Base-by-base conservation (phyloP, 441 rosid genomes). In the Aquilaria agallochum region DNA sequence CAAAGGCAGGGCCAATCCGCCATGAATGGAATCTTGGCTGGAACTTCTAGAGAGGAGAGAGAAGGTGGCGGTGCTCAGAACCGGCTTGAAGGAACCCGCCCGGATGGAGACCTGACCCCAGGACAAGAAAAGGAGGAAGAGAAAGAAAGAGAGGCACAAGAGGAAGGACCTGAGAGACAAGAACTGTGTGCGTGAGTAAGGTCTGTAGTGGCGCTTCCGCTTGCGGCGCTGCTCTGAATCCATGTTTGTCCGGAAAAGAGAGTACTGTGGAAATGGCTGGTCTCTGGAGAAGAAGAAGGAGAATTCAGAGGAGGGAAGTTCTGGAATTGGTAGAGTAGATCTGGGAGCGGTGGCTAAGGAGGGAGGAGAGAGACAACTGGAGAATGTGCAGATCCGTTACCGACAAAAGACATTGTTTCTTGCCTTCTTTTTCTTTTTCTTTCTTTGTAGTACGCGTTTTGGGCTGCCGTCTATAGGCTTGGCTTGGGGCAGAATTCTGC, bases 201-300 rank as follows among this genome's bases (percentile, higher is more conserved):
- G 77, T 68, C 67, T 82, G 74, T 78, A 58, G 8, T 64, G 34
- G 48, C 87, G 82, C 87, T 87, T 94, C 72, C 95, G 82, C 86
- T 84, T 94, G 69, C 88, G 73, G 58, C 91, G 83, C 67, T 76
- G 83, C 70, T 90, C 95, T 8, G 84, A 85, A 62, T 90, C 95
- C 95, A 79, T 75, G 50, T 62, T 54, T 58, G 49, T 40, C 59
- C 20, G 2, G 4, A 34, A n/a, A 57, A 50, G 13, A 12, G 42
- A 48, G 9, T 44, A 68, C 27, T 20, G 33, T 55, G 66, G 59
- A 50, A 47, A 32, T 60, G 65, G 30, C 58, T 58, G 33, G 62
- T 14, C 32, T 20, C 27, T 20, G 50, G 30, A 57, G 57, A 52
- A 40, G 56, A 31, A 36, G 4, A 13, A 27, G 3, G 15, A 46